Base-by-base conservation (phyloP, 2,329 filamentous ascomycete species). In the Hymenotorrendiella dingleyae region DNA sequence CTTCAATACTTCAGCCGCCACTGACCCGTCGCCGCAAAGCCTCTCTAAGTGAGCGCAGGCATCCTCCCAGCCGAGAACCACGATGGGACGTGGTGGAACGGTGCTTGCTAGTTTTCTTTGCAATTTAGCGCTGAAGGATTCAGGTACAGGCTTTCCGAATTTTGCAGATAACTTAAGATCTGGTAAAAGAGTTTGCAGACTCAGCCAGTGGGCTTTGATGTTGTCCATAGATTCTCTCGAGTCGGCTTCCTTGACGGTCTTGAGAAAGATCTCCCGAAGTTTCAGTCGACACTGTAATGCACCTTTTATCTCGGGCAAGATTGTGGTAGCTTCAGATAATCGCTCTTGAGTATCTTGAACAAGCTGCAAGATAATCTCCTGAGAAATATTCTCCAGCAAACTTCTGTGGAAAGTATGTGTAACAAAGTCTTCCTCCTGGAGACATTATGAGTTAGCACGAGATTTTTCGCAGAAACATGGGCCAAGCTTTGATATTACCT, bases 381-480 rank as follows among this genome's bases (percentile, higher is more conserved):
- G 64, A 12, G 76, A 68, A 44, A 91, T 72, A 11, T 73, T 67
- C 20, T 80, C 78, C 6, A 97, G 72, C 1, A 98, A 69, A 10
- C 78, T 80, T 27, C 90, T 78, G 53, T 89, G 84, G 61, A 93
- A 97, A 0, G 90, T 85, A 62, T 94, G 89, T 6, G 88, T 90
- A 16, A 94, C 87, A 60, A 98, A 96, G 59, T 98, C 93, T 64
- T 98, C 93, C 66, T 98, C 93, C 82, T 91, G 43, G 9, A 23
- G 12, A n/a, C n/a, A n/a, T n/a, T n/a, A 23, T 6, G 17, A 35
- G 14, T 55, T 34, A 48, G 33, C 3, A 94, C 87, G 60, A 97
- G 96, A 58, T 98, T 93, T 64, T 98, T 93, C 66, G 97, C 93
- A 82, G n/a, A n/a, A n/a, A n/a, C n/a, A n/a, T n/a, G n/a, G n/a